These are phyloP conservation scores for Daldinia concentrica DNA, from an alignment of 495 filamentous ascomycete species.

Conservation along the genomic window DNA sequence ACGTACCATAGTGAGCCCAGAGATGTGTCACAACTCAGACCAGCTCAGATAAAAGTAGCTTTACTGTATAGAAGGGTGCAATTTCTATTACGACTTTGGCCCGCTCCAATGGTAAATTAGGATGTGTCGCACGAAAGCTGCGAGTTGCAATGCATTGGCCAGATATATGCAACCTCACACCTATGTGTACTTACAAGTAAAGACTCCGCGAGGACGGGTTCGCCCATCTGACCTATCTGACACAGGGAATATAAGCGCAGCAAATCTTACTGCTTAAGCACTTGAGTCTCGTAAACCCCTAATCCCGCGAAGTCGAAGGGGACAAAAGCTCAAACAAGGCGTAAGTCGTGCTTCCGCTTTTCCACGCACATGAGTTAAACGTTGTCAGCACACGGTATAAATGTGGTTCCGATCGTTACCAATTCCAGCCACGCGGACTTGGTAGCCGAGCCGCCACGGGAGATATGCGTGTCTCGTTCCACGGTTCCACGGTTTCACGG, in stretches of 20 bases:
- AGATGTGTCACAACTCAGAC: conserved; percentile 32
- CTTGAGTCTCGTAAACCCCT: neutral
- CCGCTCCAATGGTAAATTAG: conserved; percentile 27
- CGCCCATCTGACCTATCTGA: conserved; percentile 24
- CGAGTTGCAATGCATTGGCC: conserved; percentile 40
- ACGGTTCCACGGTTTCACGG: conserved; percentile 16
- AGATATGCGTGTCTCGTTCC: conserved; percentile 39
- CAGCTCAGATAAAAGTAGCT: conserved; percentile 1
- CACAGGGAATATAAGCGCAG: conserved; percentile 18
- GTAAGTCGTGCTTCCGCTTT: conserved; percentile 10
- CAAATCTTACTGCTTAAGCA: conserved; percentile 6
- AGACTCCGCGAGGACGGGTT: conserved; percentile 26
- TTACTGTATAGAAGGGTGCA: conserved; percentile 11
- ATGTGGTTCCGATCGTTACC: conserved; percentile 20
- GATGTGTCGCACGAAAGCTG: conserved; percentile 29
- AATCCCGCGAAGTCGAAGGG: neutral
- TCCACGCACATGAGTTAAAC: neutral
- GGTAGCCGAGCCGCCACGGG: conserved; percentile 39
- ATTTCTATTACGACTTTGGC: conserved; percentile 22
- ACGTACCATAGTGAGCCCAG: conserved; percentile 23
- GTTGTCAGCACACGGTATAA: conserved; percentile 28
- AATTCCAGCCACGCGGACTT: conserved; percentile 24
- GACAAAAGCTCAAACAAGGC: conserved; percentile 1
- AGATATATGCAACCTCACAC: conserved; percentile 28
- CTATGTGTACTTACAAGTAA: conserved; percentile 12